Conservation (phyloP, 495 filamentous ascomycete species). For the Lasiosphaeria miniovina region DNA sequence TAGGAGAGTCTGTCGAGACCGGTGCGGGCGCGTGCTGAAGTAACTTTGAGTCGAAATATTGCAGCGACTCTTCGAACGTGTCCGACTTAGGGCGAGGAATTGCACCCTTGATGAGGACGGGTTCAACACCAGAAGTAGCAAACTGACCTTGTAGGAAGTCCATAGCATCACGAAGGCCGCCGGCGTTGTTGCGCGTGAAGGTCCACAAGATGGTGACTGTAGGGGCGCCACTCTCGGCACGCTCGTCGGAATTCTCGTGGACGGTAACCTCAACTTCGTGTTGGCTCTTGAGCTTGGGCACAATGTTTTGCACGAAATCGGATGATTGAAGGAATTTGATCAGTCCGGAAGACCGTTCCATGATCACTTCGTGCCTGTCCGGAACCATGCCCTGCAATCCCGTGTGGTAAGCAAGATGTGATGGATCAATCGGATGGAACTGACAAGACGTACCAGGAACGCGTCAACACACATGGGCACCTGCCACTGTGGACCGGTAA, state of each 20-base stretch:
- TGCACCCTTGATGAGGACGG: constrained; percentile 81
- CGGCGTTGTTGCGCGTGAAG: constrained; percentile 96
- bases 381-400: constrained; percentile 80
- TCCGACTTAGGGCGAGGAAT: constrained; percentile 97
- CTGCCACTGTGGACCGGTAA: constrained; percentile 95
- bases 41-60: constrained; percentile 94
- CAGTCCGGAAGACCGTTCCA: constrained; percentile 70
- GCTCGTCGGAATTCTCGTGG: constrained; percentile 52
- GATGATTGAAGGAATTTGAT: constrained; percentile 73
- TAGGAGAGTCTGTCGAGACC: constrained; percentile 79
- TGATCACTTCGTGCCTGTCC: constrained; percentile 84
- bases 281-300: constrained; percentile 80
- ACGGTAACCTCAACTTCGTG: constrained; percentile 85
- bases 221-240: constrained; percentile 50
- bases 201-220: constrained; percentile 54
- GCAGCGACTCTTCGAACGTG: constrained; percentile 93
- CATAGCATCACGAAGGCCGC: constrained; percentile 90
- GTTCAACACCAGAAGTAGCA: constrained; percentile 78
- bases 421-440: neutral
- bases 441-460: constrained; percentile 62
- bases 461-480: constrained; percentile 93
- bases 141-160: constrained; percentile 86
- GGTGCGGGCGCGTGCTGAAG: constrained; percentile 84
- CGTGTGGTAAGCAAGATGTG: constrained; percentile 26
- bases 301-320: constrained; percentile 73